Evolutionary conservation across 2,329 filamentous ascomycete species (phyloP).

Genomic region (Verticillium dahliae): DNA sequence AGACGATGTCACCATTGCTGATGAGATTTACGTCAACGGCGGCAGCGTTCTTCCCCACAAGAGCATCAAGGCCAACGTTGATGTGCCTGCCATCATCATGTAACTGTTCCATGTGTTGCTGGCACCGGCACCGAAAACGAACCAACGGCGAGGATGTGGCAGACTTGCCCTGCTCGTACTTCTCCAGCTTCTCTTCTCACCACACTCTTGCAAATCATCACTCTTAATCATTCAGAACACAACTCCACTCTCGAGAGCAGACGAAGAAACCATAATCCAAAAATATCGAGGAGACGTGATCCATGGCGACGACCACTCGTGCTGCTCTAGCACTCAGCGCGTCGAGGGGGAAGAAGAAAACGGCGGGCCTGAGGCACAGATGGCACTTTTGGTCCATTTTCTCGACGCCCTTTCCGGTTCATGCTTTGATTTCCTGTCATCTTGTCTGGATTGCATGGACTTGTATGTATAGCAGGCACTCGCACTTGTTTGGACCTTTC

Average conservation of each 20-base stretch:
- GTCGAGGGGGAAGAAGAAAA: background rate
- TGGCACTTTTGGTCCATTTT: background rate
- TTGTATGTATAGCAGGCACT: background rate
- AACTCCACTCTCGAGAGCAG: background rate
- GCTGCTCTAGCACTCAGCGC: background rate
- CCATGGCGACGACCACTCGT: background rate
- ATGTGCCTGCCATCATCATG: slow-evolving; percentile 67
- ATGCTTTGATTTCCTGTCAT: background rate
- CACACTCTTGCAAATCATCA: background rate
- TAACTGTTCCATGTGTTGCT: slow-evolving; percentile 24
- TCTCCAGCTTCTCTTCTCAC: background rate
- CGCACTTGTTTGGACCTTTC: background rate
- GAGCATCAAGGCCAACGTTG: slow-evolving; percentile 97
- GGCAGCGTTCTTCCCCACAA: slow-evolving; percentile 94
- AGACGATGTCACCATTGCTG: slow-evolving; percentile 94
- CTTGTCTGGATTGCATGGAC: background rate
- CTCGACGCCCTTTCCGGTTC: background rate
- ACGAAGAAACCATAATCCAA: background rate
- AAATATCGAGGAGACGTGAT: background rate
- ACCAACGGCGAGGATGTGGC: background rate
- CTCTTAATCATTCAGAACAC: background rate
- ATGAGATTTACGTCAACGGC: slow-evolving; percentile 95
- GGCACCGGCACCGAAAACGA: background rate
- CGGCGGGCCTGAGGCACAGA: background rate
- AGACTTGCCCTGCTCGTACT: slow-evolving; percentile 5